Base-by-base conservation (phyloP, 2,329 filamentous ascomycete genomes). In the Exophiala sp. region DNA sequence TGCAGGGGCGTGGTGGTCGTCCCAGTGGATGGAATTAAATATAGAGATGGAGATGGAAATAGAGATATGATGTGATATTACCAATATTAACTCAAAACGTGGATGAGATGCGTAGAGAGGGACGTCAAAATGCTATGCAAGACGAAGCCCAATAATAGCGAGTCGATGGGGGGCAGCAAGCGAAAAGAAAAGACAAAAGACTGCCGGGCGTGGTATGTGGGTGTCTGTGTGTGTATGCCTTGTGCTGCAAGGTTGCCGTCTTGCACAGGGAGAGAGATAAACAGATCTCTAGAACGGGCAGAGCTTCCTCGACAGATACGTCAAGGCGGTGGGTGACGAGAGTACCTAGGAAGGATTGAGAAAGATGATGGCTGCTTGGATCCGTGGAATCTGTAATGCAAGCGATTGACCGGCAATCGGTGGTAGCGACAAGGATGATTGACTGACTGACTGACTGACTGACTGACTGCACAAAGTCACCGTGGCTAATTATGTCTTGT, bases 381-480 rank as follows among this genome's bases (percentile, higher is more conserved):
- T n/a, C n/a, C n/a, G n/a, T n/a, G n/a, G 39, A 39, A 30, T 43
- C 38, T n/a, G 34, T 43, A 46, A 29, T 24, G 16, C 38, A 24
- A 21, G 13, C 23, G 57, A 60, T 56, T 58, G 58, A 55, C 58
- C 58, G 39, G 58, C 58, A 60, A 56, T 59, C 57, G 43, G n/a
- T n/a, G n/a, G n/a, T n/a, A n/a, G n/a, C n/a, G n/a, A n/a, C n/a
- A n/a, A n/a, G n/a, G n/a, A n/a, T n/a, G n/a, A n/a, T n/a, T n/a
- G n/a, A n/a, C n/a, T n/a, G n/a, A n/a, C n/a, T n/a, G n/a, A n/a
- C n/a, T n/a, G n/a, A n/a, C n/a, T n/a, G n/a, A n/a, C n/a, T n/a
- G n/a, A n/a, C n/a, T n/a, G n/a, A 45, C 45, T 38, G 49, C 46
- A 50, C 46, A 48, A 23, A 18, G 50, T 46, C 38, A 27, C 5